Conservation (phyloP, 495 filamentous ascomycete genomes). For the Hyaloscypha variabilis region DNA sequence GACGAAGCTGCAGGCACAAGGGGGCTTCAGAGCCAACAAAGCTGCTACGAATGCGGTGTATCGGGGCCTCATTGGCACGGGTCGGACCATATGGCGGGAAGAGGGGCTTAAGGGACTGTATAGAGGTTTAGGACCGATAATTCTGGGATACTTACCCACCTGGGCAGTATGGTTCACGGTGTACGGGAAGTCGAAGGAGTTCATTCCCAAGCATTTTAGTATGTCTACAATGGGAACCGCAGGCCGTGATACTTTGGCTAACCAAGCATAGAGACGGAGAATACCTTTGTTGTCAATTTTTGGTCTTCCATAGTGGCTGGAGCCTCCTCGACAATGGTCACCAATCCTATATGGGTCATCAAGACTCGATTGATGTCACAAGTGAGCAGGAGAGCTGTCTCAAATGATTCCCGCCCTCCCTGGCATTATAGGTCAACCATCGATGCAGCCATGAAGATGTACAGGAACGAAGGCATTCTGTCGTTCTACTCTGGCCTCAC, state of each 20-base stretch:
- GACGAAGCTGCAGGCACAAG: constrained; percentile 96
- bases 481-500: constrained; percentile 97
- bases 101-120: constrained; percentile 93
- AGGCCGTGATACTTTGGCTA: neutral
- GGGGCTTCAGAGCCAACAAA: constrained; percentile 61
- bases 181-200: constrained; percentile 84
- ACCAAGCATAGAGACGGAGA: constrained; percentile 35
- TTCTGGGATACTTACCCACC: constrained; percentile 93
- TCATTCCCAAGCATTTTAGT: constrained; percentile 69
- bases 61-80: constrained; percentile 84
- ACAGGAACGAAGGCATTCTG: constrained; percentile 77
- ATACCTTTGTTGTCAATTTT: constrained; percentile 46
- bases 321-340: constrained; percentile 88
- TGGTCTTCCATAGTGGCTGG: constrained; percentile 87
- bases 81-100: constrained; percentile 77
- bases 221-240: constrained; percentile 34
- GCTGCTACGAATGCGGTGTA: constrained; percentile 59
- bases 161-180: constrained; percentile 98
- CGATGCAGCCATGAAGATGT: constrained; percentile 96
- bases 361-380: constrained; percentile 98
- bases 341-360: constrained; percentile 99
- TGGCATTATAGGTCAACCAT: constrained; percentile 89
- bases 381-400: constrained; percentile 43
- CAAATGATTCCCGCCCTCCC: constrained; percentile 63
- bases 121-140: constrained; percentile 88